A percentile compares a stretch with the other conserved stretches of the same genome.
Evolutionary conservation across 164 flowering plant genomes (phyloP).

Genomic region (Magnolia officinalis): DNA sequence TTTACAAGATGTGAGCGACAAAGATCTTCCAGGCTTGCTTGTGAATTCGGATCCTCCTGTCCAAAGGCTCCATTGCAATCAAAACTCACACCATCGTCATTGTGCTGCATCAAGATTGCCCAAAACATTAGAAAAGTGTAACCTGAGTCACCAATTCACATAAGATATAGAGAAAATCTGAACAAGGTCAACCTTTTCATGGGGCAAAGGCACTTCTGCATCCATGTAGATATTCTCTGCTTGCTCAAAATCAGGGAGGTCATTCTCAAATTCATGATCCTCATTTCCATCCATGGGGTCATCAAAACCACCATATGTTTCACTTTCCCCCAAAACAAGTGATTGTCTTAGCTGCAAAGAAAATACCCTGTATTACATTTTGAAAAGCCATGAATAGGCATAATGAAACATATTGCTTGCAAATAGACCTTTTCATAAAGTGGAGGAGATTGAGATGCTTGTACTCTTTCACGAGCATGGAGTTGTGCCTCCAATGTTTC

Average conservation of each 20-base stretch:
- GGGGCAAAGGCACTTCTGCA: slow-evolving; percentile 35
- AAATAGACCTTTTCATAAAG: slow-evolving; percentile 68
- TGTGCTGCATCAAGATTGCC: slow-evolving; percentile 37
- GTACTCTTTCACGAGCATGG: slow-evolving; percentile 25
- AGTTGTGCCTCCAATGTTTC: slow-evolving; percentile 52
- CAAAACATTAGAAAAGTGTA: background rate
- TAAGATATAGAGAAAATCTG: background rate
- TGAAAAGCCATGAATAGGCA: background rate
- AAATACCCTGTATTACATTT: slow-evolving; percentile 10
- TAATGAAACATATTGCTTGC: background rate
- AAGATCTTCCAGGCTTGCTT: slow-evolving; percentile 78
- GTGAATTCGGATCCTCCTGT: slow-evolving; percentile 37
- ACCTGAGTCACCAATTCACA: background rate
- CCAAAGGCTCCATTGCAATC: slow-evolving; percentile 29
- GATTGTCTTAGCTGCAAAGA: slow-evolving; percentile 69
- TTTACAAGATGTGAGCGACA: slow-evolving; percentile 89
- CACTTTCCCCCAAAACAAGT: slow-evolving; percentile 40
- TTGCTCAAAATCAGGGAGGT: slow-evolving; percentile 40
- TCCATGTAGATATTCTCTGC: slow-evolving; percentile 41
- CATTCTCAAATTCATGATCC: slow-evolving; percentile 40
- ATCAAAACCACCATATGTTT: slow-evolving; percentile 24
- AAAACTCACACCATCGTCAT: slow-evolving; percentile 23
- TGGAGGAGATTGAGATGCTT: slow-evolving; percentile 41
- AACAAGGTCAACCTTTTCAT: slow-evolving; percentile 35
- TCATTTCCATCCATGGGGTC: slow-evolving; percentile 31